These are phyloP conservation scores for Panaeolus cyanescens DNA, from an alignment of 768 basidiomycete genomes.

Conservation along the genomic window DNA sequence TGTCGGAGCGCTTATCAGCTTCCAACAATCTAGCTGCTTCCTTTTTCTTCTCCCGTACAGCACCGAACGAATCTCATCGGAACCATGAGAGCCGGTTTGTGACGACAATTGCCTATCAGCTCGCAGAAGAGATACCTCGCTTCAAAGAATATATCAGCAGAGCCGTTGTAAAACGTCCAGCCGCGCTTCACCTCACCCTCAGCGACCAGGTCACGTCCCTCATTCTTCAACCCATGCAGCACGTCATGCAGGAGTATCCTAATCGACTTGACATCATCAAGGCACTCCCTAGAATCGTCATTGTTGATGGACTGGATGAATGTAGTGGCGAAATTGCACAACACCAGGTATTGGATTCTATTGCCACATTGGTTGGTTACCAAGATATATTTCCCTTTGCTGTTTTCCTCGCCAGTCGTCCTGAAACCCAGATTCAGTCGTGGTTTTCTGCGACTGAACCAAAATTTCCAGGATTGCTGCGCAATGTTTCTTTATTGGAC, in stretches of 20 bases:
- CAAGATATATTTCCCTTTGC: no score
- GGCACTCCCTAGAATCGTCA: constrained; percentile 7
- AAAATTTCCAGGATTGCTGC: no score
- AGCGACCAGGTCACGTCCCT: neutral
- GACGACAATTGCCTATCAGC: neutral
- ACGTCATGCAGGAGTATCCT: neutral
- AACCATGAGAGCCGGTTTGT: no score
- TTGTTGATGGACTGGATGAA: constrained; percentile 19
- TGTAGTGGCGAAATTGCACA: constrained; percentile 8
- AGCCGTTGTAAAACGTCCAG: neutral
- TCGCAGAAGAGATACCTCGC: neutral
- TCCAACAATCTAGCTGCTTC: neutral
- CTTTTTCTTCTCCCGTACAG: no score
- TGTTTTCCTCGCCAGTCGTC: no score
- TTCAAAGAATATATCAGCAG: neutral
- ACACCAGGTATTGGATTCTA: no score
- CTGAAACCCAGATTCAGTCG: no score
- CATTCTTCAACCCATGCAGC: neutral
- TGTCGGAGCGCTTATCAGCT: neutral
- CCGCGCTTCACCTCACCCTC: neutral
- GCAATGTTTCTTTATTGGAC: neutral
- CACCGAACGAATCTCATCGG: no score
- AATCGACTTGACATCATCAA: no score
- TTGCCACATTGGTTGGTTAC: no score
- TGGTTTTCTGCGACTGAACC: no score